Base-by-base conservation (phyloP, 1,284 basidiomycete species). In the Ustilago trichophora region DNA sequence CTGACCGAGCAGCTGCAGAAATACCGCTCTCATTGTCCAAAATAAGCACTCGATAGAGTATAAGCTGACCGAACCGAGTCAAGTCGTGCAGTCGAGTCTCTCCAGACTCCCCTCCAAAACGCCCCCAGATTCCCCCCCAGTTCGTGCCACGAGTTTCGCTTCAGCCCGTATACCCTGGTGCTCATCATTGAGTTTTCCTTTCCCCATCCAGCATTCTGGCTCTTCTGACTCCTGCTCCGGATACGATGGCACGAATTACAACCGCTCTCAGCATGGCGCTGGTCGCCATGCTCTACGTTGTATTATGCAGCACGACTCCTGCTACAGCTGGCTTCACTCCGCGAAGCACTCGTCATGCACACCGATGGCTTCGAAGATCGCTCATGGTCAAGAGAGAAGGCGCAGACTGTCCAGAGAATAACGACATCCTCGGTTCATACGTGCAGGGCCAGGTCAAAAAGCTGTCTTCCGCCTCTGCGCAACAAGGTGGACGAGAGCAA, bases 221-320 rank as follows among this genome's bases (percentile, higher is more conserved):
- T 29, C 13, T 29, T 29, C 13, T 29, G 8, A 7, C 8, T 13
- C 13, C 13, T 29, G 7, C 27, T 13, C 11, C 27, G 15, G 44
- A 9, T 16, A 52, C 27, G 41, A 57, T 64, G 60, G 26, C 27
- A 3, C 19, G 31, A 25, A 15, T 40, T 7, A 6, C 26, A 12
- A 25, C 27, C n/a, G 9, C 32, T 27, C 12, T 51, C n/a, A 49
- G 45, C 27, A 36, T 57, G 50, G 60, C 54, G 60, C 60, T 64
- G 60, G 60, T 53, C 60, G 60, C 49, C 46, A 40, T 49, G 40
- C 25, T 53, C 9, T 37, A 27, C 4, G 9, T 50, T 4, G 35
- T 22, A 6, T 13, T 40, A 10, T 43, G 24, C 10, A n/a, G 8
- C 2, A 2, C 15, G 1, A 26, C 21, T 11, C 19, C 11, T 12